Conservation (phyloP, 139 green algal genomes). For the Protoeuglena noctilucae region DNA sequence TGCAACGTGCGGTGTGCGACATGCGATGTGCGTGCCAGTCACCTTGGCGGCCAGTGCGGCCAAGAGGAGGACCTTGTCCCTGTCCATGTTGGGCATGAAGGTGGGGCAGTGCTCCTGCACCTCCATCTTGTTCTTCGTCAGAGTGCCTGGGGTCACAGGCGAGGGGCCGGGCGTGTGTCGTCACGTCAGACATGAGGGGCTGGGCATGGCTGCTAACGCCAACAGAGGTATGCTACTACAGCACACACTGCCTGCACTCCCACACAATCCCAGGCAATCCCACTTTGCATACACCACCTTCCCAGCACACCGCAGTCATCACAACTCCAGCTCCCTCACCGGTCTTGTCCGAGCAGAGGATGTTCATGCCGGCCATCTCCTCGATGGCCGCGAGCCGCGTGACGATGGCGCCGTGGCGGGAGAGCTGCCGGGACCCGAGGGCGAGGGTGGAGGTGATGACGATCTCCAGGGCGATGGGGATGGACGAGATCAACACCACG, state of each 20-base stretch:
- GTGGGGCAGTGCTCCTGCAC: constrained; percentile 4
- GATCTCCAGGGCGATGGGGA: constrained; percentile 86
- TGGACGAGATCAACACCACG: constrained; percentile 19
- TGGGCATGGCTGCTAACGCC: constrained; percentile 10
- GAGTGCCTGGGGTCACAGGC: constrained; percentile 22
- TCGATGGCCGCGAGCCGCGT: constrained; percentile 68
- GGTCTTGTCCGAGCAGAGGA: constrained; percentile 87
- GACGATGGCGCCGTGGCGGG: constrained; percentile 77
- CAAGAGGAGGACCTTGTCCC: constrained; percentile 33
- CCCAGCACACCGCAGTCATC: no score
- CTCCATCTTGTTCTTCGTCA: no score
- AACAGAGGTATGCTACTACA: background rate
- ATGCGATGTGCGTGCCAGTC: constrained; percentile 62
- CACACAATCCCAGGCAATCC: no score
- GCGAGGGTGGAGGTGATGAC: constrained; percentile 77
- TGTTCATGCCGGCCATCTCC: constrained; percentile 81
- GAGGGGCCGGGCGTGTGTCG: constrained; percentile 2
- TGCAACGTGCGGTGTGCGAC: constrained; percentile 26
- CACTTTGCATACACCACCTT: no score
- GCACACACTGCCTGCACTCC: background rate
- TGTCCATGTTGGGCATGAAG: constrained; percentile 12
- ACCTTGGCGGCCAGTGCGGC: constrained; percentile 43
- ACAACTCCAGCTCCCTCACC: constrained; percentile 3
- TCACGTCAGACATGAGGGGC: background rate
- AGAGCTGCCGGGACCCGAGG: constrained; percentile 60